phyloP scores from a whole-genome alignment of 225 moss, liverwort and hornwort genomes.

The Thuidium tamariscinum region DNA sequence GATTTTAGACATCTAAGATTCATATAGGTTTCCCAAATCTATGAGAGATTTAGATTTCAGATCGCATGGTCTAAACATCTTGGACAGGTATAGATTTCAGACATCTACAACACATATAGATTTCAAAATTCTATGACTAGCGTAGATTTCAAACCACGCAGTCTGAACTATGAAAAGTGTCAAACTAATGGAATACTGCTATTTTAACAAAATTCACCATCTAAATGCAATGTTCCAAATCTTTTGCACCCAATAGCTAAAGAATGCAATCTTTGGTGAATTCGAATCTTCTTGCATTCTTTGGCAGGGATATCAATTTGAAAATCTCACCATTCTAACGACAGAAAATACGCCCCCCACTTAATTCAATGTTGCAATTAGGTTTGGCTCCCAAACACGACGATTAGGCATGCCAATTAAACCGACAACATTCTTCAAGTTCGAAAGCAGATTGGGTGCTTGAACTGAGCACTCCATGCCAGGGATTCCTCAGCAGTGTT shows the following conservation, averaged over 20 bases:
- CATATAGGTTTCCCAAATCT: too few species aligned
- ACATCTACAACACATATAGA: too few species aligned
- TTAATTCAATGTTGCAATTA: background rate
- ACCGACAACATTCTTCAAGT: background rate
- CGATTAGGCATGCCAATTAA: background rate
- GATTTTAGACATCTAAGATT: too few species aligned
- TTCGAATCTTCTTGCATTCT: background rate
- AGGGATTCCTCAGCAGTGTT: background rate
- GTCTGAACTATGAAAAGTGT: too few species aligned
- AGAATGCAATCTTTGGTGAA: background rate
- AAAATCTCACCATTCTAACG: background rate
- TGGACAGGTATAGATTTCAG: too few species aligned
- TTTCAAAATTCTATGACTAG: too few species aligned
- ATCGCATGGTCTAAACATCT: too few species aligned
- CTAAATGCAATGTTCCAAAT: background rate
- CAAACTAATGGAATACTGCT: too few species aligned
- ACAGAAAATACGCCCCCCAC: background rate
- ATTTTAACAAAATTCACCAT: too few species aligned
- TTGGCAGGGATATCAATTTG: background rate
- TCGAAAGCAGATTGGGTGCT: background rate
- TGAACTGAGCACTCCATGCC: background rate
- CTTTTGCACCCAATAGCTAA: background rate
- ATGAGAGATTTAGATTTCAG: too few species aligned
- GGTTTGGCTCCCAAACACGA: background rate
- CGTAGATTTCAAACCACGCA: too few species aligned